A percentile compares a stretch with the other conserved stretches of the same genome.
Evolutionary conservation across 2,329 filamentous ascomycete genomes (phyloP).

Genomic region (Coleophoma cylindrospora): DNA sequence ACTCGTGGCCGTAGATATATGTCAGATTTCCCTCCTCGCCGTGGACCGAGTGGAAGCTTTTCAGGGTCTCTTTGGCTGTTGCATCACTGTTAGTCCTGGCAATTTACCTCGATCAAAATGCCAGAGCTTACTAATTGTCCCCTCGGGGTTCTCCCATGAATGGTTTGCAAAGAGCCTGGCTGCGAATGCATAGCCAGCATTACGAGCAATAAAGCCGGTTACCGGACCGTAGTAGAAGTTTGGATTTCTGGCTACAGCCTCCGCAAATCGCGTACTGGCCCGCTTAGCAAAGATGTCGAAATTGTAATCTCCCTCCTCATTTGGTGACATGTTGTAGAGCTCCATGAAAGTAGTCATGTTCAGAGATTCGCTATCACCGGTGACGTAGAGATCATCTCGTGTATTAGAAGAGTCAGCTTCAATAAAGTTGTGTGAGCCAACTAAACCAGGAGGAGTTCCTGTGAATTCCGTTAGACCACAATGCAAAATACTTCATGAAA

Average conservation of each 20-base stretch:
- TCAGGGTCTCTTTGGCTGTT: slow-evolving; percentile 10
- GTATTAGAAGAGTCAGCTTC: slow-evolving; percentile 19
- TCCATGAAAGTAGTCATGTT: slow-evolving; percentile 45
- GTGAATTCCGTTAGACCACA: slow-evolving; percentile 43
- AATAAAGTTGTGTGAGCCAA: slow-evolving; percentile 17
- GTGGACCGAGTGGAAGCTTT: slow-evolving; percentile 14
- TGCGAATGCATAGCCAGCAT: slow-evolving; percentile 23
- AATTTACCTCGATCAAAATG: too few species aligned
- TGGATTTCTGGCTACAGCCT: slow-evolving; percentile 43
- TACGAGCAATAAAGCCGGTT: slow-evolving; percentile 34
- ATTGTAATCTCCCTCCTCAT: slow-evolving; percentile 13
- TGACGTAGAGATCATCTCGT: slow-evolving; percentile 18
- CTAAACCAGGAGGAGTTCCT: slow-evolving; percentile 21
- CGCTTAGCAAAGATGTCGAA: slow-evolving; percentile 13
- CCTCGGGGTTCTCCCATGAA: slow-evolving; percentile 22
- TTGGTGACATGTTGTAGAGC: slow-evolving; percentile 31
- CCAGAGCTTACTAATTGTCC: slow-evolving; percentile 14
- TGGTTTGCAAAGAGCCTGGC: slow-evolving; percentile 26
- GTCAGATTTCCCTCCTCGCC: slow-evolving; percentile 11
- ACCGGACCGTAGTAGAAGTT: slow-evolving; percentile 48
- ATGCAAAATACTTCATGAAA: slow-evolving; percentile 21
- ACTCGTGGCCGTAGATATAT: slow-evolving; percentile 11
- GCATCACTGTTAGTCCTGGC: not conserved
- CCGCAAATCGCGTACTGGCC: slow-evolving; percentile 33
- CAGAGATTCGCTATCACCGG: slow-evolving; percentile 37